Evolutionary conservation across 768 basidiomycete genomes (phyloP).

Genomic region (Boletus sp.): DNA sequence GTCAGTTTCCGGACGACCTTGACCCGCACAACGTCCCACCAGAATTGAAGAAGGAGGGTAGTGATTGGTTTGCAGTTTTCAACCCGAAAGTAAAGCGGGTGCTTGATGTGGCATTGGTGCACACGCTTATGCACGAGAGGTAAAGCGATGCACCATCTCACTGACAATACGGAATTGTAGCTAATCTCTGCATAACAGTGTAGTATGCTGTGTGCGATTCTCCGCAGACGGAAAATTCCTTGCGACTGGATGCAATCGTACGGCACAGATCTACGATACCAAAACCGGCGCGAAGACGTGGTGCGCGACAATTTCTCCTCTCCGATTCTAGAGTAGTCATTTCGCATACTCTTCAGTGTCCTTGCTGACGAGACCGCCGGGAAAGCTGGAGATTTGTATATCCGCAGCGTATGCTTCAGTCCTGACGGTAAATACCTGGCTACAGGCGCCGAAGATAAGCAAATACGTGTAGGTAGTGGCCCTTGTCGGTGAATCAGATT

Average conservation of each 20-base stretch:
- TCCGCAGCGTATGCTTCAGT: slow-evolving; percentile 78
- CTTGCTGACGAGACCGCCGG: slow-evolving; percentile 72
- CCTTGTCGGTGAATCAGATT: background rate
- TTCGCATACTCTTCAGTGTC: slow-evolving; percentile 43
- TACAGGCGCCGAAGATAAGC: slow-evolving; percentile 87
- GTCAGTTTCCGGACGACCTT: slow-evolving; percentile 34
- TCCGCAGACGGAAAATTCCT: slow-evolving; percentile 91
- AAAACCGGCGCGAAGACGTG: slow-evolving; percentile 82
- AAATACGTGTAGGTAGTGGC: slow-evolving; percentile 66
- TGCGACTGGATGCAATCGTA: slow-evolving; percentile 95
- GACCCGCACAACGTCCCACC: slow-evolving; percentile 33
- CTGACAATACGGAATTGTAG: background rate
- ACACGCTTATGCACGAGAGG: slow-evolving; percentile 91
- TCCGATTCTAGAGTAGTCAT: slow-evolving; percentile 4
- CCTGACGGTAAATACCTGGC: slow-evolving; percentile 70
- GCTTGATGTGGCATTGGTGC: slow-evolving; percentile 76
- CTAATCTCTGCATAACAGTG: slow-evolving; percentile 39
- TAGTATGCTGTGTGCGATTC: slow-evolving; percentile 89
- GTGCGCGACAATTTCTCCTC: slow-evolving; percentile 41
- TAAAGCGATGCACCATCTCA: slow-evolving; percentile 31
- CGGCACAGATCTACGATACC: slow-evolving; percentile 93
- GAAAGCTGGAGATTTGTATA: slow-evolving; percentile 83
- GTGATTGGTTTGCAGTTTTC: slow-evolving; percentile 88
- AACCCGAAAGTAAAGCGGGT: slow-evolving; percentile 75
- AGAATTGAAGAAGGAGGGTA: slow-evolving; percentile 56